Percentiles rank a stretch among this genome's conserved stretches.
phyloP scores from a whole-genome alignment of 176 grass and related monocot species.

The Poa pratensis region DNA sequence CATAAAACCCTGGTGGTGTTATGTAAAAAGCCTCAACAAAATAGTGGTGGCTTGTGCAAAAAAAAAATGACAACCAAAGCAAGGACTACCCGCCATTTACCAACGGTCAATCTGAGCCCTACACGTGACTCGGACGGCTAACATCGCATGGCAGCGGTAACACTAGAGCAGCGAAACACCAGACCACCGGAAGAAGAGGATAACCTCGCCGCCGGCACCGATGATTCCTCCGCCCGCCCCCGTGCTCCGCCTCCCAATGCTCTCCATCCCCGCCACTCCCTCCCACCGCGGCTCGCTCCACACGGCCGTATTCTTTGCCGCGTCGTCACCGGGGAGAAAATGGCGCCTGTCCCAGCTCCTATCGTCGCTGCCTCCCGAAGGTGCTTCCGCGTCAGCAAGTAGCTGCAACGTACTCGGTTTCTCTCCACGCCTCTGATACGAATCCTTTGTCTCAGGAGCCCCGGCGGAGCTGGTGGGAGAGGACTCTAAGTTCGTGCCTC shows the following conservation, averaged over 20 bases:
- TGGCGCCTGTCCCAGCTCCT: conserved; percentile 30
- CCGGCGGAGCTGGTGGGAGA: conserved; percentile 73
- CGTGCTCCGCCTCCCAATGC: conserved; percentile 5
- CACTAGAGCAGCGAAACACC: background rate
- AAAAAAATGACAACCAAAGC: too few relatives aligned
- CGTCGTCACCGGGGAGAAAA: background rate
- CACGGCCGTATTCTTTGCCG: background rate
- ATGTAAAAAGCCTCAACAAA: background rate
- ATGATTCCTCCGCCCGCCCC: conserved; percentile 38
- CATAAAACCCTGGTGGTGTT: too few relatives aligned
- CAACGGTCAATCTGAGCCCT: background rate
- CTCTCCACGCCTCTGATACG: background rate
- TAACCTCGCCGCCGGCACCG: conserved; percentile 29
- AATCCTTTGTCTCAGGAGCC: conserved; percentile 43
- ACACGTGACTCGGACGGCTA: background rate
- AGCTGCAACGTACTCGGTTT: background rate
- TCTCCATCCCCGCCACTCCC: background rate
- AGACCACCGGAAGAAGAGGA: background rate
- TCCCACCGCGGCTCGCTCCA: too few relatives aligned
- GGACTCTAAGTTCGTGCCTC: conserved; percentile 85
- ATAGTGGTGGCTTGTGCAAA: too few relatives aligned
- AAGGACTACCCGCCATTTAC: too few relatives aligned
- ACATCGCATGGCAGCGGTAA: background rate
- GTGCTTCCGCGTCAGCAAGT: background rate
- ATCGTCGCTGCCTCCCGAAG: conserved; percentile 46